Conservation (phyloP, 495 filamentous ascomycete species). For the Penicillium longicatenatum region DNA sequence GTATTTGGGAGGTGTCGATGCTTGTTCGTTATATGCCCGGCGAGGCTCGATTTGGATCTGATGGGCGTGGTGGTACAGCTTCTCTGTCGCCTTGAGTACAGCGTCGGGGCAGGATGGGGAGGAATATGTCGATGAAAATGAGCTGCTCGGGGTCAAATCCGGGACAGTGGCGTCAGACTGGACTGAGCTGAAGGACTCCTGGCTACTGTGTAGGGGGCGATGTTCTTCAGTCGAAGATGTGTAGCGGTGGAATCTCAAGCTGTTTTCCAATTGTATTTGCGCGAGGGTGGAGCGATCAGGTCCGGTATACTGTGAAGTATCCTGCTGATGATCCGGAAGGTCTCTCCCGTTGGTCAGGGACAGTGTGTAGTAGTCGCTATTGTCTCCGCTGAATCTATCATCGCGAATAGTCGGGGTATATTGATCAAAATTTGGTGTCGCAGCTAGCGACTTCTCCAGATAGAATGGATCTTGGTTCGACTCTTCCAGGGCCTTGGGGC, state of each 20-base stretch:
- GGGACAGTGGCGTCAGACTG: conserved; percentile 38
- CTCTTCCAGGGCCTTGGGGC: conserved; percentile 37
- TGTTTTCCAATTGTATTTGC: conserved; percentile 41
- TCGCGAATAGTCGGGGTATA: conserved; percentile 34
- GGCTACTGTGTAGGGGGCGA: conserved; percentile 31
- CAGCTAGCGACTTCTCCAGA: conserved; percentile 42
- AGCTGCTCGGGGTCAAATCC: conserved; percentile 49
- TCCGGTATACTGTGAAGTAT: conserved; percentile 19
- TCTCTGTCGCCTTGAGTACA: conserved; percentile 34
- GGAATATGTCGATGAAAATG: conserved; percentile 47
- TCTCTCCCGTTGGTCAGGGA: conserved; percentile 32
- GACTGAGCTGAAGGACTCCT: conserved; percentile 43
- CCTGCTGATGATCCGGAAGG: conserved; percentile 7
- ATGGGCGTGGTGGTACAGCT: conserved; percentile 30
- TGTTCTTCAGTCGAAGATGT: conserved; percentile 30
- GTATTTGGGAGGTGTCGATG: conserved; percentile 35
- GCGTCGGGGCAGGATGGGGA: conserved; percentile 34
- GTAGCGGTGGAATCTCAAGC: conserved; percentile 31
- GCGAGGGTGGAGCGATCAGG: conserved; percentile 41
- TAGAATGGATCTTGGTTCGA: conserved; percentile 50
- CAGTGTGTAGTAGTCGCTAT: conserved; percentile 39
- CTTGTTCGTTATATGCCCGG: conserved; percentile 33
- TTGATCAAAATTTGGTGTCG: conserved; percentile 30
- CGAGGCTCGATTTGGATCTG: conserved; percentile 19
- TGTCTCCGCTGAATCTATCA: conserved; percentile 38